Evolutionary conservation across 2,329 filamentous ascomycete genomes (phyloP).

Genomic region (Lomentospora prolificans): DNA sequence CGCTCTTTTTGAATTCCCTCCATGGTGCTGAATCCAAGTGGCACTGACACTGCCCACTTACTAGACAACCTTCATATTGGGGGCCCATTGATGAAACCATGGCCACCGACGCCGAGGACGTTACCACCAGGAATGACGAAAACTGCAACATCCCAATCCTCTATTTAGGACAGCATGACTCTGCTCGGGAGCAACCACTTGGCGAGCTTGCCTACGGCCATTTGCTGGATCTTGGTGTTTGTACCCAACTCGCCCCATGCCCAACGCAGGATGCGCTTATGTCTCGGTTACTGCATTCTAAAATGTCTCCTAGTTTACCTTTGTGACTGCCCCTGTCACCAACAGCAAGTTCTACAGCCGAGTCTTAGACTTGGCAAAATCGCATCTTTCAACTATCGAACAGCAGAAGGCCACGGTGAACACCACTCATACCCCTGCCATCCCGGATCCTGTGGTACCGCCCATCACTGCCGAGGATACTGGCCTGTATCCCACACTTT

Average conservation of each 20-base stretch:
- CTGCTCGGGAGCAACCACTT: conserved; percentile 48
- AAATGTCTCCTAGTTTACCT: conserved; percentile 62
- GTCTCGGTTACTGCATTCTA: too few species aligned
- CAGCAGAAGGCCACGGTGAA: conserved; percentile 25
- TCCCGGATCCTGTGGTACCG: conserved; percentile 48
- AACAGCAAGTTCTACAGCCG: conserved; percentile 62
- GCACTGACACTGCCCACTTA: neutral
- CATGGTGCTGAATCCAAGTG: too few species aligned
- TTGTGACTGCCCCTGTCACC: conserved; percentile 70
- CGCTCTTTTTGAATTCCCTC: neutral
- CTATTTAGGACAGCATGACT: conserved; percentile 60
- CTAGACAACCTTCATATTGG: neutral
- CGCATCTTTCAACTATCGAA: conserved; percentile 40
- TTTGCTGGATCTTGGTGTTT: conserved; percentile 59
- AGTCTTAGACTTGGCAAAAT: conserved; percentile 51
- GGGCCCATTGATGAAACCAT: neutral
- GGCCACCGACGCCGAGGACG: neutral
- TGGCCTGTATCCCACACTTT: conserved; percentile 55
- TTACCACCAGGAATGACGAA: conserved; percentile 4
- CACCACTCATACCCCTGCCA: conserved; percentile 33
- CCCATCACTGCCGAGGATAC: conserved; percentile 76
- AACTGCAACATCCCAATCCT: conserved; percentile 10
- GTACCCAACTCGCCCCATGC: conserved; percentile 22
- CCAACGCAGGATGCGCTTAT: neutral
- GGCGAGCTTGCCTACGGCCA: conserved; percentile 55